Evolutionary conservation across 1,139 yeast genomes (phyloP).

Genomic region (Yamadazyma blattariae): DNA sequence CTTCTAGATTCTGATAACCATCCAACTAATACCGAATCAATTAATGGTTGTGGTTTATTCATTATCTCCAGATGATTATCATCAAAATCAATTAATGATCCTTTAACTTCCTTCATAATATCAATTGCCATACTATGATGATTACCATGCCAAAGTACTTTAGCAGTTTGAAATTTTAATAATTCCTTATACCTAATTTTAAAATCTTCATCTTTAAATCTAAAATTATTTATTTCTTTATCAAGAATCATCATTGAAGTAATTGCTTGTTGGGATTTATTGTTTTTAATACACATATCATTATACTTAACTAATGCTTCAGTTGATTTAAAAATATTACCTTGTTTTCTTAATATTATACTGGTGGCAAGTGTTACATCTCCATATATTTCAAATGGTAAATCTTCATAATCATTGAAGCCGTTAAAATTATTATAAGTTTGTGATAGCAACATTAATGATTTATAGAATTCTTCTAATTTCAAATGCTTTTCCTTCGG

Average conservation of each 20-base stretch:
- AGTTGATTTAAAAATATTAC: conserved; percentile 21
- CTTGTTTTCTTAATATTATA: background rate
- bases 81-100: conserved; percentile 17
- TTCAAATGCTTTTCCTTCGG: conserved; percentile 1
- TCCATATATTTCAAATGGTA: conserved; percentile 7
- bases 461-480: conserved; percentile 2
- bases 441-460: too few relatives aligned
- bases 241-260: conserved; percentile 49
- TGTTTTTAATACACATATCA: conserved; percentile 29
- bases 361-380: conserved; percentile 8
- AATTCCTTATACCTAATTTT: conserved; percentile 19
- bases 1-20: conserved; percentile 75
- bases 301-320: conserved; percentile 44
- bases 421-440: too few relatives aligned
- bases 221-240: conserved; percentile 23
- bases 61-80: conserved; percentile 16
- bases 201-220: conserved; percentile 4
- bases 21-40: conserved; percentile 54
- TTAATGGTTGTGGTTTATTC: conserved; percentile 13
- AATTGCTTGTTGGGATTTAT: conserved; percentile 46
- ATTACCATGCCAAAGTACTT: conserved; percentile 58
- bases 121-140: conserved; percentile 53
- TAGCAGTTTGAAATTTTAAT: conserved; percentile 50
- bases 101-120: conserved; percentile 32
- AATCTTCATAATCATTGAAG: too few relatives aligned